phyloP scores from a whole-genome alignment of 306 rosid species.

The Vigna unguiculata region DNA sequence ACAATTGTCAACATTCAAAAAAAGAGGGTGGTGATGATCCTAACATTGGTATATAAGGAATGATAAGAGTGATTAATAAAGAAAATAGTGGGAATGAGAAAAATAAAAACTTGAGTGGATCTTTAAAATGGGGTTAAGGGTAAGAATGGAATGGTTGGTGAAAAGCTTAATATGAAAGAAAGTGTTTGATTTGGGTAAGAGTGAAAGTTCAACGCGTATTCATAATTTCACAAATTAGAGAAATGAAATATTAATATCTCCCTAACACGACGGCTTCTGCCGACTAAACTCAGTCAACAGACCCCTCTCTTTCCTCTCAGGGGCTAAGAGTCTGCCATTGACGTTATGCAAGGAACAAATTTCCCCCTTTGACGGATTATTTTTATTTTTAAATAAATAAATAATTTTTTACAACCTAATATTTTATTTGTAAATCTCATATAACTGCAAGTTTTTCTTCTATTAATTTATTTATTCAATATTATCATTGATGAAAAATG shows the following conservation, averaged over 20 bases:
- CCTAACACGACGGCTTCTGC: constrained; percentile 56
- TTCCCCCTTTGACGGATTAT: background rate
- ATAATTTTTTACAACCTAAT: background rate
- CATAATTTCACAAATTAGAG: constrained; percentile 43
- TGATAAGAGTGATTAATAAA: background rate
- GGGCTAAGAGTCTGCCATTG: background rate
- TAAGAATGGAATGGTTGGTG: constrained; percentile 10
- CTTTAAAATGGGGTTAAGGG: constrained; percentile 30
- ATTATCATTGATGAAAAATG: too few species aligned
- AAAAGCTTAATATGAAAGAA: constrained; percentile 48
- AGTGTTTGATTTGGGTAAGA: constrained; percentile 29
- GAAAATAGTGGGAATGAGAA: constrained; percentile 17
- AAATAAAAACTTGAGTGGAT: constrained; percentile 10
- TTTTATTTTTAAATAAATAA: background rate
- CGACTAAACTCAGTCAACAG: constrained; percentile 69
- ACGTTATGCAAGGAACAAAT: background rate
- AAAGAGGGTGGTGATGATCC: constrained; percentile 7
- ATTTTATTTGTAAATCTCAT: too few species aligned
- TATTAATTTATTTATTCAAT: too few species aligned
- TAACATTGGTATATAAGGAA: constrained; percentile 9
- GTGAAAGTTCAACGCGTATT: constrained; percentile 72
- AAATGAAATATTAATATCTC: too few species aligned
- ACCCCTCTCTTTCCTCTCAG: constrained; percentile 37
- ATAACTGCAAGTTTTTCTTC: too few species aligned
- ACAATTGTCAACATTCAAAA: constrained; percentile 26